Conservation (phyloP, 2,329 filamentous ascomycete species). For the Phoma sp. region DNA sequence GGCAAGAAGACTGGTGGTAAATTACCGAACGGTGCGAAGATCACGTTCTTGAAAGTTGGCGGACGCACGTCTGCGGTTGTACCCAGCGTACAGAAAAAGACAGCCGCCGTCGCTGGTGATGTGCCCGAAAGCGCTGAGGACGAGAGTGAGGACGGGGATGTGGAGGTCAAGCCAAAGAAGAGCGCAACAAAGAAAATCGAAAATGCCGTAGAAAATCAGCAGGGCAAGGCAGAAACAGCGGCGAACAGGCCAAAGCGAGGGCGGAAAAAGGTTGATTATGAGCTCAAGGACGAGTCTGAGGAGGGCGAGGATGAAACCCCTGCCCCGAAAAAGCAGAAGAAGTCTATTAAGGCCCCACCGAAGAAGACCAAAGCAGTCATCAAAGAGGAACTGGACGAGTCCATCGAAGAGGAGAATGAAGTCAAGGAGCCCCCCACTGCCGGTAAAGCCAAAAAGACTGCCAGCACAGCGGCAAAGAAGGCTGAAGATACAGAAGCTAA, state of each 20-base stretch:
- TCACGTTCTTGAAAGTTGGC: conserved; percentile 86
- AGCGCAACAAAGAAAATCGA: conserved; percentile 40
- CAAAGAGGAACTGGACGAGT: not conserved
- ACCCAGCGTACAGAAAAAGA: conserved; percentile 85
- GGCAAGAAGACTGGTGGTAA: conserved; percentile 74
- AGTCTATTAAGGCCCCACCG: not conserved
- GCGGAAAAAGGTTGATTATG: conserved; percentile 27
- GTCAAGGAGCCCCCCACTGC: conserved; percentile 19
- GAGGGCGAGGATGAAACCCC: conserved; percentile 36
- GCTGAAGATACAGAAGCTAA: conserved; percentile 10
- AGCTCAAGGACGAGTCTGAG: conserved; percentile 25
- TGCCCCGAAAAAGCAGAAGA: conserved; percentile 37
- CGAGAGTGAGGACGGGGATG: conserved; percentile 30
- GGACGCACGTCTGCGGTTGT: conserved; percentile 91
- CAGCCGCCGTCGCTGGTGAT: conserved; percentile 63
- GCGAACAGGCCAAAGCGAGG: conserved; percentile 25
- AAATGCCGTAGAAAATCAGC: conserved; percentile 13
- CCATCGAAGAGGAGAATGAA: not conserved
- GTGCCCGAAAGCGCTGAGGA: conserved; percentile 46
- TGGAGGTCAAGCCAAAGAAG: conserved; percentile 38
- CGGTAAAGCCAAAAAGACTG: conserved; percentile 33
- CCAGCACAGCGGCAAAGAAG: conserved; percentile 20
- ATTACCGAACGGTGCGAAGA: conserved; percentile 83
- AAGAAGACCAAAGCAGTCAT: not conserved
- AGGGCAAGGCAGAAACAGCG: conserved; percentile 4